phyloP scores from a whole-genome alignment of 768 basidiomycete genomes.

The Suillus lakei region DNA sequence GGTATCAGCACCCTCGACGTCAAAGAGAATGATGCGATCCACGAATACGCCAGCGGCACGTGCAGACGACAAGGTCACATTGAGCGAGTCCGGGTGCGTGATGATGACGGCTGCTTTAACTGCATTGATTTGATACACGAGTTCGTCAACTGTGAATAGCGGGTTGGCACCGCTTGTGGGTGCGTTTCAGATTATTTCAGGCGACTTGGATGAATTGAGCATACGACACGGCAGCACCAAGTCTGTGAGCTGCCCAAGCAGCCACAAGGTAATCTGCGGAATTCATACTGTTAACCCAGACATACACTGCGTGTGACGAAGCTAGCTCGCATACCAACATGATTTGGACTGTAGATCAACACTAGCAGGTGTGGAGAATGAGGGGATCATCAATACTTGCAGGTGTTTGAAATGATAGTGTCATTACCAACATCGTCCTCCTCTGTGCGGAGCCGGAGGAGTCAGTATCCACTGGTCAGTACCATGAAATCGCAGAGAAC shows the following conservation, averaged over 20 bases:
- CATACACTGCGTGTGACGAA: background rate
- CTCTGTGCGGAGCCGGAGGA: conserved; percentile 26
- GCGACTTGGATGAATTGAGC: conserved; percentile 26
- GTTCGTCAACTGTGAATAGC: conserved; percentile 58
- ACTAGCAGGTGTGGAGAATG: conserved; percentile 42
- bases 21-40: conserved; percentile 49
- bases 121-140: conserved; percentile 57
- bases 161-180: conserved; percentile 64
- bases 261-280: conserved; percentile 56
- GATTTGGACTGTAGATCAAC: conserved; percentile 68
- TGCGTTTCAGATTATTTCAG: conserved; percentile 4
- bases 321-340: conserved; percentile 50
- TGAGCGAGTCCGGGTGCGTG: conserved; percentile 48
- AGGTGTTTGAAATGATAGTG: background rate
- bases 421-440: conserved; percentile 45
- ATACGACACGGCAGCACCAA: conserved; percentile 63
- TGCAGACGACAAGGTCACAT: conserved; percentile 50
- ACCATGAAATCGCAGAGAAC: conserved; percentile 13
- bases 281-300: background rate
- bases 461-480: background rate
- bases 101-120: conserved; percentile 54
- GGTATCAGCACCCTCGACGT: conserved; percentile 25
- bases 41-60: conserved; percentile 43
- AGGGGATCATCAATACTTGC: background rate
- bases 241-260: conserved; percentile 58